phyloP scores from a whole-genome alignment of 2,329 filamentous ascomycete species.

The Samsoniella hepiali region DNA sequence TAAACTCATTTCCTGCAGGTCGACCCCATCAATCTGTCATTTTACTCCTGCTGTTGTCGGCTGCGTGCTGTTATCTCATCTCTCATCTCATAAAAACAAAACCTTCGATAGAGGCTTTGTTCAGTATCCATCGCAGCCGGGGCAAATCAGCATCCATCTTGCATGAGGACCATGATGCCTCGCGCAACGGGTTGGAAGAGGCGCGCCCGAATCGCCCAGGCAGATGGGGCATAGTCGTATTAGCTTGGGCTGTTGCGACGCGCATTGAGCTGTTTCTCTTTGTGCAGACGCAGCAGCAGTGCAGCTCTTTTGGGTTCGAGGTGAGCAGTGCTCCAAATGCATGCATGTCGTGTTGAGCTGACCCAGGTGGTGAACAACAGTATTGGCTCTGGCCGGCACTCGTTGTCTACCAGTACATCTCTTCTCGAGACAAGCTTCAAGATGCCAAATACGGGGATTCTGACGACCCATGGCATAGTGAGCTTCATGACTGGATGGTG shows the following conservation, averaged over 20 bases:
- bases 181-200: conserved; percentile 1
- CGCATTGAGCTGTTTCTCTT: conserved; percentile 48
- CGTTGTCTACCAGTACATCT: conserved; percentile 44
- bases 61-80: neutral
- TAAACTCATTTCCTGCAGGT: conserved; percentile 34
- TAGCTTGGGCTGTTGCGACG: conserved; percentile 44
- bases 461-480: conserved; percentile 47
- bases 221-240: conserved; percentile 42
- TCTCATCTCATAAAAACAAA: conserved; percentile 1
- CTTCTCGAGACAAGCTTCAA: conserved; percentile 43
- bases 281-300: conserved; percentile 48
- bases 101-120: neutral
- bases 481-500: conserved; percentile 45
- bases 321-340: conserved; percentile 25
- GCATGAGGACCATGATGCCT: neutral
- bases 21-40: conserved; percentile 43
- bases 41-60: conserved; percentile 7
- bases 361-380: neutral
- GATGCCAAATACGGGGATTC: conserved; percentile 32
- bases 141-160: neutral
- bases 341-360: too few species aligned
- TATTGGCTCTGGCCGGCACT: conserved; percentile 10
- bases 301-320: conserved; percentile 48
- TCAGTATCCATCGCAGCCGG: neutral
- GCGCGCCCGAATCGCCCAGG: conserved; percentile 43